Evolutionary conservation across 768 basidiomycete genomes (phyloP), one percentile per base, ranked within the genome.

Genomic region (Suillus paluster): DNA sequence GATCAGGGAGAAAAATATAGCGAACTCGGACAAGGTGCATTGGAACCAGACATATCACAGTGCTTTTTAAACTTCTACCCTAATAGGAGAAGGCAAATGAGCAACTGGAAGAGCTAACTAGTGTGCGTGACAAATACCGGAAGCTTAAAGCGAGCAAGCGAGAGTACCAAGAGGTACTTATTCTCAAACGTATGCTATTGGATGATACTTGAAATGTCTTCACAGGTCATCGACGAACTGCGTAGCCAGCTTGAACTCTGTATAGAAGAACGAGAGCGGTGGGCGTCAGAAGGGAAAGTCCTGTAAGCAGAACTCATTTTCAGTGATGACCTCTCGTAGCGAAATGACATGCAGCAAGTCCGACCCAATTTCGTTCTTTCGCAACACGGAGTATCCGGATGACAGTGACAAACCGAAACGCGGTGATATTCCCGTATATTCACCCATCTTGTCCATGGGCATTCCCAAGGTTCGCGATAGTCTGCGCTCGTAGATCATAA

Each of bases 191-290:
- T 8, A 57, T 19, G 44, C 11, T 33, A 53, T 44, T 45, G 19
- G 19, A 12, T 52, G 33, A 8, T 53, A 11, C 36, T 46, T 27
- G 7, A 19, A 53, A 62, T 49, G 25, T 7, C 50, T 6, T 34
- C 25, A 49, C 55, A 75, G 71, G 42, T 66, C 33, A 23, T 67
- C 56, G 50, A 64, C 4, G 67, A 68, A 30, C 63, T 75, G 46
- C 65, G 68, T 52, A 46, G 10, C n/a, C 55, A 64, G 10, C 66
- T 75, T 54, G 54, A 45, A 2, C 62, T 62, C 12, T 63, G 58
- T 53, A 52, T 48, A 34, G 42, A 64, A 53, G 70, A 73, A 59
- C 63, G 69, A 27, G 73, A 69, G 41, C 67, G 71, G 61, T 21
- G 67, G 64, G 12, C 54, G 58, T 41, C 15, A 25, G 54, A 41